phyloP scores from a whole-genome alignment of 805 yeast species.

The Wickerhamomyces bovis region DNA sequence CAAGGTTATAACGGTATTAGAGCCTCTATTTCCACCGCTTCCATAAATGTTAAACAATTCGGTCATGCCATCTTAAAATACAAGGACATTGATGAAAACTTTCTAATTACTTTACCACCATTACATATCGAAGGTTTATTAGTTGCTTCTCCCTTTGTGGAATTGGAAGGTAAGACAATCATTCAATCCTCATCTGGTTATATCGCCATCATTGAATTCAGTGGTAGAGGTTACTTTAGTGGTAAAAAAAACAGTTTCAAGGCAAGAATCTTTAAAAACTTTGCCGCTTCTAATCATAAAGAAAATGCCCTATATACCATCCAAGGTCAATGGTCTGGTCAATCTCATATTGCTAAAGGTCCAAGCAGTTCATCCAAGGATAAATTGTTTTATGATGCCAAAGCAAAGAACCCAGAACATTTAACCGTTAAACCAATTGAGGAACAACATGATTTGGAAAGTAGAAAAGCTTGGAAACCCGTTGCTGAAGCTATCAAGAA shows the following conservation, averaged over 20 bases:
- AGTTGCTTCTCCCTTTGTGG: constrained; percentile 90
- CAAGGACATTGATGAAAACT: constrained; percentile 57
- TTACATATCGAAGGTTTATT: constrained; percentile 91
- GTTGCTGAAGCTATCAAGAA: constrained; percentile 82
- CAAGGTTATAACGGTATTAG: constrained; percentile 90
- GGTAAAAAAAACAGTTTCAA: constrained; percentile 93
- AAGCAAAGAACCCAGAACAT: constrained; percentile 41
- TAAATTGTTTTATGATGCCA: constrained; percentile 60
- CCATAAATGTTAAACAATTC: constrained; percentile 81
- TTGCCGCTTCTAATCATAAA: constrained; percentile 41
- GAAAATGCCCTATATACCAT: constrained; percentile 72
- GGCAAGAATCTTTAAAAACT: constrained; percentile 65
- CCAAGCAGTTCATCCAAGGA: constrained; percentile 38
- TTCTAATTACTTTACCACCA: constrained; percentile 85
- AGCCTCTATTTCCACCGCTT: constrained; percentile 73
- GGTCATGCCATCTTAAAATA: constrained; percentile 82
- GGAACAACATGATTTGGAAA: constrained; percentile 74
- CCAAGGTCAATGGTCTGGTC: constrained; percentile 88
- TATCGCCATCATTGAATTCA: constrained; percentile 64
- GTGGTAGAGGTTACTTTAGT: constrained; percentile 91
- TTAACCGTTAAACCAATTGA: constrained; percentile 75
- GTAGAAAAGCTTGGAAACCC: constrained; percentile 82
- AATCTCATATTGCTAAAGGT: constrained; percentile 59
- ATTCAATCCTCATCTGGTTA: constrained; percentile 82
- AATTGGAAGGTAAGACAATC: constrained; percentile 81